Conservation (phyloP, 768 basidiomycete genomes). For the Nidularia pulvinata region DNA sequence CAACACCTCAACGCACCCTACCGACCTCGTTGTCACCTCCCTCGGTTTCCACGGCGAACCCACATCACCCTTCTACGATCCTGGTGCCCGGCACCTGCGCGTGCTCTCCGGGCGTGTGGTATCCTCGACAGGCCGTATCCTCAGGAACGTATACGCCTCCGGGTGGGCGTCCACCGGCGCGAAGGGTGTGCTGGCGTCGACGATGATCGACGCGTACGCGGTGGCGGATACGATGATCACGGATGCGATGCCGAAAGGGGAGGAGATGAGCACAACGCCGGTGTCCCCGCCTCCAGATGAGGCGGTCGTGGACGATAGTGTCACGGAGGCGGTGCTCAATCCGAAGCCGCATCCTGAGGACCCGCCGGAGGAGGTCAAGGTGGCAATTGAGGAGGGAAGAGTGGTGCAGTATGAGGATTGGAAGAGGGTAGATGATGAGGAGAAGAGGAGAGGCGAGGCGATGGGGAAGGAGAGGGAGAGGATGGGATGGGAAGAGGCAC, state of each 20-base stretch:
- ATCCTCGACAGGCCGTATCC: slow-evolving; percentile 24
- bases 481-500: slow-evolving; percentile 68
- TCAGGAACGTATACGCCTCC: slow-evolving; percentile 80
- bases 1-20: slow-evolving; percentile 45
- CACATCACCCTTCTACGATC: slow-evolving; percentile 51
- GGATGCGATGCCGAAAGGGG: slow-evolving; percentile 37
- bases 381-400: slow-evolving; percentile 31
- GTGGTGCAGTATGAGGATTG: slow-evolving; percentile 75
- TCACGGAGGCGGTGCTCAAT: slow-evolving; percentile 24
- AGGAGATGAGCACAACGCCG: slow-evolving; percentile 3
- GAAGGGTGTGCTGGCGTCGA: slow-evolving; percentile 86
- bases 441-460: slow-evolving; percentile 54
- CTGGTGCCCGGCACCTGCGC: slow-evolving; percentile 54
- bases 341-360: slow-evolving; percentile 37
- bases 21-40: slow-evolving; percentile 84
- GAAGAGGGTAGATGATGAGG: slow-evolving; percentile 74
- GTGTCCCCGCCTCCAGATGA: slow-evolving; percentile 4
- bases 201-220: slow-evolving; percentile 91
- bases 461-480: slow-evolving; percentile 76
- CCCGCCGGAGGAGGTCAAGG: slow-evolving; percentile 46
- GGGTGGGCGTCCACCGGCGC: slow-evolving; percentile 96
- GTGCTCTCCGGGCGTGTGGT: slow-evolving; percentile 48
- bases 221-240: slow-evolving; percentile 71
- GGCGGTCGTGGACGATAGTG: slow-evolving; percentile 5
- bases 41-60: slow-evolving; percentile 85